Evolutionary conservation across 192 early-diverging fungal genomes (phyloP), one percentile per base, ranked within the genome.

Genomic region (Backusella circina): DNA sequence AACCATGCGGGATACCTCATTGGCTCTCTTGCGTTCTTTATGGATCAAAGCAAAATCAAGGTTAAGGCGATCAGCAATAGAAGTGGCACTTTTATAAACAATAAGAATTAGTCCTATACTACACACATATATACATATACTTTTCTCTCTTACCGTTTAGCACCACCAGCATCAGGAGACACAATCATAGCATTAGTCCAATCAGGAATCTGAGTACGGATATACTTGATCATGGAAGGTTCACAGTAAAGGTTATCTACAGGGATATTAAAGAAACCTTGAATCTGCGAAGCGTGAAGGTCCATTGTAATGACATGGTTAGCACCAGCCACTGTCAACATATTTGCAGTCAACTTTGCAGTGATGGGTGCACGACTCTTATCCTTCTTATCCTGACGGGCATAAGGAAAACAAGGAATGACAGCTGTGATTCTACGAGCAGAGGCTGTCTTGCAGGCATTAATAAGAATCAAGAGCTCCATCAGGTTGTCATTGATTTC

Each of bases 281-380:
- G 95, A 81, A 97, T 95, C 82, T 96, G 94, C 23, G 92, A 90
- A 4, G 94, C 93, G 78, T 99, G 98, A 71, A 99, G 85, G 74
- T 99, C 98, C 93, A 99, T 94, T 10, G 98, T 99, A 82, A 99
- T 98, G 44, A 99, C 89, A 86, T 99, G 98, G 84, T 99, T 95
- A 2, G 95, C 97, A 26, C 98, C 98, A 12, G 96, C 89, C 54
- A 96, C 95, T 0, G 89, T 91, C 47, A 99, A 86, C 92, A 98
- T 97, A 82, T 93, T 97, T 41, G 97, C 96, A 50, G 97, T 90
- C 67, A 99, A 83, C 83, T 99, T 99, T 71, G 96, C 96, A 33
- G 97, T 93, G 75, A 99, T 98, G 37, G 97, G 92, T 9, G 93
- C 95, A 84, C 98, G 93, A 44, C 91, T 90, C 89, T 98, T 99